Percentiles rank a stretch among this genome's conserved stretches.
Evolutionary conservation across 2,329 filamentous ascomycete genomes (phyloP).

Genomic region (Metarhizium guizhouense): DNA sequence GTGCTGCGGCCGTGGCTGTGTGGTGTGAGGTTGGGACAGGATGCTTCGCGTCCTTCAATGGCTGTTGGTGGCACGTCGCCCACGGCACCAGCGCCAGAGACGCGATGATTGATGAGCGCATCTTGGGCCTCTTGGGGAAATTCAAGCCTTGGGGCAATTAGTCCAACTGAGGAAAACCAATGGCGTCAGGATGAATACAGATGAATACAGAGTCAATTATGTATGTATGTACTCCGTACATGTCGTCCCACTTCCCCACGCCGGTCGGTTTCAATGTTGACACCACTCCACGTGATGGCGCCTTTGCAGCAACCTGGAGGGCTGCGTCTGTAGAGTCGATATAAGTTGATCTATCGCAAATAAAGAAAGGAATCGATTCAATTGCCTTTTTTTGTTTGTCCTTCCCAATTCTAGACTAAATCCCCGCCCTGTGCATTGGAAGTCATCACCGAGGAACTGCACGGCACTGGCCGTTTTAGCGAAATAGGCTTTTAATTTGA

Average conservation of each 20-base stretch:
- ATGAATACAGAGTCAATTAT: too few species aligned
- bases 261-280: not conserved
- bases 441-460: too few species aligned
- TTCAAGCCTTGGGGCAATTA: too few species aligned
- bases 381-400: too few species aligned
- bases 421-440: too few species aligned
- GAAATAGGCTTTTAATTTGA: too few species aligned
- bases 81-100: constrained; percentile 5
- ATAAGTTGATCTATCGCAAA: too few species aligned
- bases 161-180: not conserved
- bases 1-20: constrained; percentile 11
- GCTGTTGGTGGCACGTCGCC: constrained; percentile 8
- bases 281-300: not conserved
- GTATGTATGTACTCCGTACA: too few species aligned
- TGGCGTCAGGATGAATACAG: not conserved
- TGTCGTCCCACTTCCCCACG: not conserved
- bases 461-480: too few species aligned
- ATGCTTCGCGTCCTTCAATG: not conserved
- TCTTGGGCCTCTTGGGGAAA: not conserved
- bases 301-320: not conserved
- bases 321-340: too few species aligned
- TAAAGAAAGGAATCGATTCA: too few species aligned
- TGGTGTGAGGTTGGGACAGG: not conserved
- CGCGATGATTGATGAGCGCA: constrained; percentile 5
- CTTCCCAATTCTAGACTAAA: too few species aligned